Conservation (phyloP, 441 rosid species). For the Theobroma grandiflorum region DNA sequence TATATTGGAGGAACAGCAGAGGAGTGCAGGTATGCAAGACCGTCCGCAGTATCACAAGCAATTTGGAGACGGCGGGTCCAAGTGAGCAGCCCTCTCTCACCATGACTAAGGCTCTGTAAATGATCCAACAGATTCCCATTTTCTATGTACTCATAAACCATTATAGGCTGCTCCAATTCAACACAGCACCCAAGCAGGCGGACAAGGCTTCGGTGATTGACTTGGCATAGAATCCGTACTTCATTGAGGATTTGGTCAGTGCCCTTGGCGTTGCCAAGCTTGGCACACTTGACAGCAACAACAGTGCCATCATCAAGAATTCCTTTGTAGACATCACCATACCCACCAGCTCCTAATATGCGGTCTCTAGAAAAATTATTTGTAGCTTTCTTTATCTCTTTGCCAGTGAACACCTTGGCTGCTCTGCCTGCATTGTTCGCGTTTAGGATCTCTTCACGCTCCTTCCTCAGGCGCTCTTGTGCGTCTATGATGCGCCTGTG, state of each 20-base stretch:
- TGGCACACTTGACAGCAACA: slow-evolving; percentile 66
- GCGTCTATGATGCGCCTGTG: slow-evolving; percentile 43
- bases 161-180: slow-evolving; percentile 60
- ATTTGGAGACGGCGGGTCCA: slow-evolving; percentile 56
- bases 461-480: slow-evolving; percentile 39
- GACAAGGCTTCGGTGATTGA: slow-evolving; percentile 62
- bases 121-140: slow-evolving; percentile 59
- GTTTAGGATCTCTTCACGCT: slow-evolving; percentile 52
- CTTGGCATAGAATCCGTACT: slow-evolving; percentile 68
- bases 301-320: slow-evolving; percentile 54
- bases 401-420: slow-evolving; percentile 54
- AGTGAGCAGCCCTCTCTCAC: slow-evolving; percentile 19
- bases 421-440: slow-evolving; percentile 47
- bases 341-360: slow-evolving; percentile 64
- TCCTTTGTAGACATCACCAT: slow-evolving; percentile 66
- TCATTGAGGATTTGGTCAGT: slow-evolving; percentile 65
- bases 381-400: slow-evolving; percentile 58
- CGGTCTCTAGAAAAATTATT: slow-evolving; percentile 54
- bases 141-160: slow-evolving; percentile 60
- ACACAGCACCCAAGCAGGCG: slow-evolving; percentile 65
- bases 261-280: slow-evolving; percentile 62
- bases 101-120: slow-evolving; percentile 29
- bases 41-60: slow-evolving; percentile 59
- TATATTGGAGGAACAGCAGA: slow-evolving; percentile 58
- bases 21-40: slow-evolving; percentile 62